Percentiles rank a stretch among this genome's conserved stretches.
Conservation (phyloP, 305 asterid species). For the Andrographis paniculata region DNA sequence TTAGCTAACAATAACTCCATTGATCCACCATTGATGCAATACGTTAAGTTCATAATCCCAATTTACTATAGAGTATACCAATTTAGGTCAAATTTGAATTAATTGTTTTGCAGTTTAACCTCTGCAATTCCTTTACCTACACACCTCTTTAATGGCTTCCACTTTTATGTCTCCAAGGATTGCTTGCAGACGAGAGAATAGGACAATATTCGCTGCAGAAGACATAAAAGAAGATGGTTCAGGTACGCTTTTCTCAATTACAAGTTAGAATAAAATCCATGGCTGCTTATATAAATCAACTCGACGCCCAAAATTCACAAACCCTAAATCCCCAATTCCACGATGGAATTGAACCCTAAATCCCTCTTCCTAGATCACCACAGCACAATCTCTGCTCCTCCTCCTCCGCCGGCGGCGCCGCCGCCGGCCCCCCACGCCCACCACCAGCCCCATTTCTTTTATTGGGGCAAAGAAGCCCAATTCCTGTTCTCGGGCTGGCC, state of each 20-base stretch:
- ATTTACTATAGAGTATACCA: too few species aligned
- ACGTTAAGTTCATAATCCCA: too few species aligned
- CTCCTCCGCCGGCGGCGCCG: slow-evolving; percentile 28
- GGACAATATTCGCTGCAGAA: slow-evolving; percentile 23
- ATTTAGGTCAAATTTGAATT: too few species aligned
- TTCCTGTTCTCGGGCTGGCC: slow-evolving; percentile 72
- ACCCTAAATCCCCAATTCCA: background rate
- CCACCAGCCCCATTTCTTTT: slow-evolving; percentile 35
- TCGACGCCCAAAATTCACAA: background rate
- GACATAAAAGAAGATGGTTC: slow-evolving; percentile 12
- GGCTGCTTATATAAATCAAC: slow-evolving; percentile 23
- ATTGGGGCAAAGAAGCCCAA: slow-evolving; percentile 52
- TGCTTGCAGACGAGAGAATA: slow-evolving; percentile 29
- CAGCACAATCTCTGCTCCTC: slow-evolving; percentile 22
- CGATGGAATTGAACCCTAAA: slow-evolving; percentile 24
- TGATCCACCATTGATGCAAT: too few species aligned
- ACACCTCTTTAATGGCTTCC: background rate
- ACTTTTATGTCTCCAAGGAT: slow-evolving; percentile 17
- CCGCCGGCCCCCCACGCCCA: slow-evolving; percentile 24
- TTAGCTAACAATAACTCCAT: background rate
- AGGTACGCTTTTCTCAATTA: slow-evolving; percentile 19
- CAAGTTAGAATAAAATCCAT: slow-evolving; percentile 27
- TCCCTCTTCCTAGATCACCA: slow-evolving; percentile 28
- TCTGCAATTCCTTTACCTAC: slow-evolving; percentile 8
- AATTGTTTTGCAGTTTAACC: too few species aligned